A percentile compares a stretch with the other conserved stretches of the same genome.
Evolutionary conservation across 2,329 filamentous ascomycete species (phyloP).

Genomic region (Talaromyces sp.): DNA sequence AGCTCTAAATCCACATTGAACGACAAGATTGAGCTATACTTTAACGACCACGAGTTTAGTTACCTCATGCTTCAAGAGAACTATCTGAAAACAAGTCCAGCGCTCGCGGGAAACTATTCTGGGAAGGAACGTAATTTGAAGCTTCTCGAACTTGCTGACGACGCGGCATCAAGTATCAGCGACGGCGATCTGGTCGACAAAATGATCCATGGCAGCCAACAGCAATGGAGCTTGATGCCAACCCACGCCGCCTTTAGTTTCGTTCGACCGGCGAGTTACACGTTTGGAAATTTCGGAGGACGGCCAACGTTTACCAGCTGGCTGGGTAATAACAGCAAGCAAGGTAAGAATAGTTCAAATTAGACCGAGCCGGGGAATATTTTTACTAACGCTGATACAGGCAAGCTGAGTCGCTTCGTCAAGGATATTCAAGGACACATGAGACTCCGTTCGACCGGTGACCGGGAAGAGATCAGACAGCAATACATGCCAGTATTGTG

Average conservation of each 20-base stretch:
- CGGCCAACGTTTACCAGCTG: slow-evolving; percentile 77
- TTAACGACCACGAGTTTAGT: slow-evolving; percentile 98
- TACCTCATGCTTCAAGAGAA: slow-evolving; percentile 98
- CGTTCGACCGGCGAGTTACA: slow-evolving; percentile 81
- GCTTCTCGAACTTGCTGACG: slow-evolving; percentile 76
- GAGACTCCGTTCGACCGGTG: slow-evolving; percentile 82
- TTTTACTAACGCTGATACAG: slow-evolving; percentile 22
- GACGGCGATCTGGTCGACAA: slow-evolving; percentile 93
- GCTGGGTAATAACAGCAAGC: slow-evolving; percentile 93
- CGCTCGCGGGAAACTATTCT: slow-evolving; percentile 56
- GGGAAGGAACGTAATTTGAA: slow-evolving; percentile 71
- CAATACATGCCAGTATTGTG: slow-evolving; percentile 89
- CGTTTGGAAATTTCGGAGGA: slow-evolving; percentile 70
- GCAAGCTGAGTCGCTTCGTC: slow-evolving; percentile 68
- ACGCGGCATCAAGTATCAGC: slow-evolving; percentile 91
- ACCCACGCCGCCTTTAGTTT: slow-evolving; percentile 94
- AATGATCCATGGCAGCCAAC: slow-evolving; percentile 97
- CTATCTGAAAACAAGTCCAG: slow-evolving; percentile 79
- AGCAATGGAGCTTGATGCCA: slow-evolving; percentile 98
- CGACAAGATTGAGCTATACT: slow-evolving; percentile 97
- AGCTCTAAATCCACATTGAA: slow-evolving; percentile 84
- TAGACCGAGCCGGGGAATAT: slow-evolving; percentile 12
- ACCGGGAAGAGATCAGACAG: slow-evolving; percentile 89
- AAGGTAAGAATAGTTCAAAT: slow-evolving; percentile 48
- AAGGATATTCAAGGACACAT: slow-evolving; percentile 98